phyloP scores from a whole-genome alignment of 106 monocot species.

The Dendrobium catenatum region DNA sequence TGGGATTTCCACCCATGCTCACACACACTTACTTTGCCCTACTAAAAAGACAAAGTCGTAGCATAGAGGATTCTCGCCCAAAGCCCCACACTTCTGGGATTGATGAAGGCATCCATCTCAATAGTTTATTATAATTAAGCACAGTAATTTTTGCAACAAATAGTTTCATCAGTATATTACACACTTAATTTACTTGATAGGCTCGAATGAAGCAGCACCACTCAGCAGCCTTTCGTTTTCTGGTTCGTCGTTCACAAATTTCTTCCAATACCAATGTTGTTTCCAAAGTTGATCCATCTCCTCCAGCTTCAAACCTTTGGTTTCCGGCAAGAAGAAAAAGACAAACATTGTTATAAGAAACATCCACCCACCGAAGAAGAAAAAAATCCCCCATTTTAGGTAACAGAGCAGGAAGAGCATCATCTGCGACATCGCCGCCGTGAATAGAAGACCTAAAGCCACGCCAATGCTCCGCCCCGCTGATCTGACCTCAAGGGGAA shows the following conservation, averaged over 20 bases:
- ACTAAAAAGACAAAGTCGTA: no score
- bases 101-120: no score
- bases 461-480: conserved; percentile 31
- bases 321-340: conserved; percentile 12
- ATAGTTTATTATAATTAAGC: no score
- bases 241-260: neutral
- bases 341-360: conserved; percentile 6
- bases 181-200: no score
- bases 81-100: no score
- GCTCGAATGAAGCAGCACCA: no score
- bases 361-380: conserved; percentile 24
- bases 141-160: no score
- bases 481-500: conserved; percentile 24
- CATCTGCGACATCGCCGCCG: conserved; percentile 15
- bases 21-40: no score
- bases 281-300: conserved; percentile 8
- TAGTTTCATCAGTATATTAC: no score
- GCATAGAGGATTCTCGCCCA: no score
- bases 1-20: no score
- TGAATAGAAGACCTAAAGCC: conserved; percentile 15
- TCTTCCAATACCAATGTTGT: conserved; percentile 15
- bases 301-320: conserved; percentile 1
- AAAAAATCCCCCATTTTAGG: conserved; percentile 25
- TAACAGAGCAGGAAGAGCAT: conserved; percentile 22
- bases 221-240: neutral